These are phyloP conservation scores for Huntiella moniliformis DNA, from an alignment of 2,329 filamentous ascomycete species.

Conservation along the genomic window DNA sequence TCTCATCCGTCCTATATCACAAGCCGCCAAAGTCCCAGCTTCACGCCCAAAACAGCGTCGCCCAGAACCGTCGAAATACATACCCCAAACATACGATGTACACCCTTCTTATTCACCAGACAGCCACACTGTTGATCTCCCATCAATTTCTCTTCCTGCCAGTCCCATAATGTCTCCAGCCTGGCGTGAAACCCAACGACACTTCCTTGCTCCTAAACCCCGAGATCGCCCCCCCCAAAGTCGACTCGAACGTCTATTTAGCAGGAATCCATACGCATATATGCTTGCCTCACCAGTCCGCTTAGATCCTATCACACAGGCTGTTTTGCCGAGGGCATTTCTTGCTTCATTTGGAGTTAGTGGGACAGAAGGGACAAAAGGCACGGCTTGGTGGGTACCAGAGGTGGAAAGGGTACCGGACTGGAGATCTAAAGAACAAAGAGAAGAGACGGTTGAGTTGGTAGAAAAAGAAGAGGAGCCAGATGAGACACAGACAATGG, in stretches of 20 bases:
- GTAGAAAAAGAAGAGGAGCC: neutral
- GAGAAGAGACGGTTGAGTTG: neutral
- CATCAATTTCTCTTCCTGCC: slow-evolving; percentile 27
- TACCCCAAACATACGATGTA: slow-evolving; percentile 5
- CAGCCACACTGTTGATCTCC: slow-evolving; percentile 27
- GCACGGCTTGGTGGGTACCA: slow-evolving; percentile 37
- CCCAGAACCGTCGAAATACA: neutral
- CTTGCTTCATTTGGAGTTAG: slow-evolving; percentile 41
- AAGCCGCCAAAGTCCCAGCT: neutral
- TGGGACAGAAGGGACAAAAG: slow-evolving; percentile 30
- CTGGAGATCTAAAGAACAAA: neutral
- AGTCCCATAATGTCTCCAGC: slow-evolving; percentile 35
- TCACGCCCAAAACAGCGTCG: neutral
- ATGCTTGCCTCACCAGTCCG: slow-evolving; percentile 44
- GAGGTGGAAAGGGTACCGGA: slow-evolving; percentile 10
- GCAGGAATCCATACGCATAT: slow-evolving; percentile 44
- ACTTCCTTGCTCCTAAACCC: slow-evolving; percentile 20
- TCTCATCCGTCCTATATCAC: too few species aligned
- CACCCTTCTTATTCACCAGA: slow-evolving; percentile 19
- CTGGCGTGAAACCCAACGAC: slow-evolving; percentile 27
- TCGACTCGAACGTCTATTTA: slow-evolving; percentile 38
- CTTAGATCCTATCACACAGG: slow-evolving; percentile 29
- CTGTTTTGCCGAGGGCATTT: slow-evolving; percentile 39
- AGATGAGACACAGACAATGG: neutral
- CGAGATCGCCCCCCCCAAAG: slow-evolving; percentile 16